Conservation (phyloP, 148 eudicot species). For the Diospyros kaki region DNA sequence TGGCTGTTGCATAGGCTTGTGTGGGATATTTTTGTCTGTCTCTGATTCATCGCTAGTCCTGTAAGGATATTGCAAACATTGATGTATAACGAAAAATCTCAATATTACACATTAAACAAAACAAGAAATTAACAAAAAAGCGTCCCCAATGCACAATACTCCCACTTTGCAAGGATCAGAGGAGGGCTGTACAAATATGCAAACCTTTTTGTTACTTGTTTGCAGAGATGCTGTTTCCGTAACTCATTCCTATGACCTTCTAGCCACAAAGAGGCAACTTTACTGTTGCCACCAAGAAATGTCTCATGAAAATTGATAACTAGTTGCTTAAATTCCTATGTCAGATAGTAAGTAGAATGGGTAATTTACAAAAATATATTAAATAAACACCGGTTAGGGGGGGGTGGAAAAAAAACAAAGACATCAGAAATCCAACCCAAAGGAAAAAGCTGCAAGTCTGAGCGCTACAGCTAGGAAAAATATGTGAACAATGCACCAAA, state of each 20-base stretch:
- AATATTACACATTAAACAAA: neutral
- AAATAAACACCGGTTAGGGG: neutral
- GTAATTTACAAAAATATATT: neutral
- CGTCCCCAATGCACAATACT: no score
- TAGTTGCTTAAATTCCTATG: neutral
- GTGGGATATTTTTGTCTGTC: conserved; percentile 26
- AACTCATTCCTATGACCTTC: no score
- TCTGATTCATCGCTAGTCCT: conserved; percentile 38
- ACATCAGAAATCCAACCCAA: no score
- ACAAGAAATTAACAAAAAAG: neutral
- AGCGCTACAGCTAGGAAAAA: no score
- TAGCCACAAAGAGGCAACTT: no score
- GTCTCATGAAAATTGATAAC: neutral
- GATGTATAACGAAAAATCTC: neutral
- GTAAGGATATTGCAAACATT: conserved; percentile 8
- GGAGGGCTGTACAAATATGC: no score
- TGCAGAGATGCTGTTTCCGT: no score
- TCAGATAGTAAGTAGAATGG: neutral
- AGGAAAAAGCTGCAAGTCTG: no score
- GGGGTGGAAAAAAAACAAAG: neutral
- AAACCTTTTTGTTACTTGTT: no score
- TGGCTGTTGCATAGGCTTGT: conserved; percentile 35
- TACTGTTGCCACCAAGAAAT: no score
- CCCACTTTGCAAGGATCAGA: no score
- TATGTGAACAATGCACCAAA: no score